Evolutionary conservation across 2,329 filamentous ascomycete species (phyloP).

Genomic region (Exophiala phaeomuriformis): DNA sequence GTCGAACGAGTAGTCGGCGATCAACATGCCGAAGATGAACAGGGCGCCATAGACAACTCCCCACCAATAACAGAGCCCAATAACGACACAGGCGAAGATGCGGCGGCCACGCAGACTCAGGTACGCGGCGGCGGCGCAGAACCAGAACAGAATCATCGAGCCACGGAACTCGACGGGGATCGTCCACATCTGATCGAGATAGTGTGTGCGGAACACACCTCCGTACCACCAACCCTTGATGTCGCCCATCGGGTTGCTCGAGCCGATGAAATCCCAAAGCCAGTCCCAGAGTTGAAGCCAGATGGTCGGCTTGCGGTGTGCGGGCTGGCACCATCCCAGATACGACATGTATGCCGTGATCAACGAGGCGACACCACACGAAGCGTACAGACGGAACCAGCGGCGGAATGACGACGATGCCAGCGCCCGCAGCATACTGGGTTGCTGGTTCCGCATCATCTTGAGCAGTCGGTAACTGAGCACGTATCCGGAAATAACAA

Average conservation of each 20-base stretch:
- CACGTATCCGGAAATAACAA: constrained; percentile 44
- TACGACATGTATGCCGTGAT: constrained; percentile 7
- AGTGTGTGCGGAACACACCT: constrained; percentile 13
- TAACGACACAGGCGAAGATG: constrained; percentile 4
- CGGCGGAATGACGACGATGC: constrained; percentile 38
- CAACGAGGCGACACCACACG: constrained; percentile 8
- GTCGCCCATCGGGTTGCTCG: constrained; percentile 16
- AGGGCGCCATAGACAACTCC: constrained; percentile 12
- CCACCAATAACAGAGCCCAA: constrained; percentile 14
- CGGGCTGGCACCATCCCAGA: constrained; percentile 11
- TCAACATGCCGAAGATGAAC: constrained; percentile 15
- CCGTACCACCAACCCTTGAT: constrained; percentile 16
- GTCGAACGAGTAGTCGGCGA: constrained; percentile 15
- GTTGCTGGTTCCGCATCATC: constrained; percentile 14
- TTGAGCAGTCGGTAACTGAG: constrained; percentile 37
- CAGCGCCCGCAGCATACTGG: constrained; percentile 7
- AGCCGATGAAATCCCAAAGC: constrained; percentile 12
- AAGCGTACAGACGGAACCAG: constrained; percentile 32
- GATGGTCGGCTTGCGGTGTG: constrained; percentile 2
- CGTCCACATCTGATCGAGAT: constrained; percentile 33
- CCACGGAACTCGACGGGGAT: constrained; percentile 43
- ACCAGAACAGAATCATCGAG: constrained; percentile 29
- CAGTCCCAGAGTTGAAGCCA: constrained; percentile 19
- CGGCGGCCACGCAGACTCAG: constrained; percentile 4
- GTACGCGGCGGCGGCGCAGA: constrained; percentile 11